phyloP scores from a whole-genome alignment of 345 rosid species.

The Luvunga scandens region DNA sequence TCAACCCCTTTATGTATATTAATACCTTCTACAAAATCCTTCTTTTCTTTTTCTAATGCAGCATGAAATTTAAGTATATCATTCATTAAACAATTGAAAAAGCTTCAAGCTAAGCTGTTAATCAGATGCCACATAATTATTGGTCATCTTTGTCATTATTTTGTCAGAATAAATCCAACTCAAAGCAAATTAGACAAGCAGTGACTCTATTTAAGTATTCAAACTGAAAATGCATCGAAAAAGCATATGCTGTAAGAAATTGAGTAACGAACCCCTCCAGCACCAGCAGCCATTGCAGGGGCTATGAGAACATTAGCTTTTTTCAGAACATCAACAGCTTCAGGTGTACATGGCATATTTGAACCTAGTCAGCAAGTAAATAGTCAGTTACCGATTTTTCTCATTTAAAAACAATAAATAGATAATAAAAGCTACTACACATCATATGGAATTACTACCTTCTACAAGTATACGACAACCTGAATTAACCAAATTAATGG shows the following conservation, averaged over 20 bases:
- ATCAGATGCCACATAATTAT: background rate
- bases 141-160: no score
- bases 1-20: no score
- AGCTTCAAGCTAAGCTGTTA: background rate
- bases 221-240: background rate
- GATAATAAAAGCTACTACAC: conserved; percentile 1
- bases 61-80: no score
- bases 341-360: conserved; percentile 95
- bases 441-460: conserved; percentile 49
- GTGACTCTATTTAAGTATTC: background rate
- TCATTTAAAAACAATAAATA: background rate
- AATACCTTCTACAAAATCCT: no score
- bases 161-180: background rate
- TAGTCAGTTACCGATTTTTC: background rate
- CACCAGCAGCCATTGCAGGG: conserved; percentile 98
- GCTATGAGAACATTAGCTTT: conserved; percentile 87
- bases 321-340: conserved; percentile 84
- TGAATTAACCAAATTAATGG: conserved; percentile 81
- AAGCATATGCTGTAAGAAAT: background rate
- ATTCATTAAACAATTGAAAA: no score
- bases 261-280: conserved; percentile 80
- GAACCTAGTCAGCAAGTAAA: conserved; percentile 54
- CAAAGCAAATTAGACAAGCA: background rate
- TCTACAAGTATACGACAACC: conserved; percentile 89
- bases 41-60: no score